Base-by-base conservation (phyloP, 2,329 filamentous ascomycete genomes). In the Alternaria metachromatica region DNA sequence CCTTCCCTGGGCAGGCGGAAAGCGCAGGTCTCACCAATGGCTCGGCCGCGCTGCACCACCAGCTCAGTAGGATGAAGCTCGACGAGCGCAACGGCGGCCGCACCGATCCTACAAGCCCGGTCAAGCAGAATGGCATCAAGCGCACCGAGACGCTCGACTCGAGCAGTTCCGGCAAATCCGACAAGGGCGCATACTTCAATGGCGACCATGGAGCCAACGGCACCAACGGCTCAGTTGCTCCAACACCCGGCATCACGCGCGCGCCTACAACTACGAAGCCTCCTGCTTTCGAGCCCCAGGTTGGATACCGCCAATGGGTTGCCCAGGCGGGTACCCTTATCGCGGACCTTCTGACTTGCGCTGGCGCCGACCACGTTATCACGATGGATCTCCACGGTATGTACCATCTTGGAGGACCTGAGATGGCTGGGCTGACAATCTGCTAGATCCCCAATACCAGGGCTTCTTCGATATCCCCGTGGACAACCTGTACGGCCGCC, bases 391-490 rank as follows among this genome's bases (percentile, higher is more conserved):
- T 99, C 56, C 76, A 79, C 55, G 72, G 72, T 73, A 54, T 23
- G 68, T 55, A 37, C 4, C 23, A 58, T 5, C 15, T 26, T n/a
- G 10, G 5, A 20, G 10, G 2, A 5, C 12, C 20, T 43, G 33
- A 15, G 5, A 13, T 13, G 21, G 12, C 11, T 13, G n/a, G 15
- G 45, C 69, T 74, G 28, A 73, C 59, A 49, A 7, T 7, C 6
- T 93, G 96, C 79, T 13, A 74, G 95, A 97, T 80, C 92, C 93
- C 45, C 94, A 99, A 81, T 98, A 98, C 77, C 96, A 99, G 82
- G 96, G 96, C 58, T 99, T 97, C 85, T 98, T 99, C 78, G 95
- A 99, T 77, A 97, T 98, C 62, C 96, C 96, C 3, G 96, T 99
- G 60, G 96, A 99, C 83, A 99, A 99, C 80, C 86, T 99, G 18